Conservation (phyloP, 805 yeast genomes). For the Wickerhamiella australiensis region DNA sequence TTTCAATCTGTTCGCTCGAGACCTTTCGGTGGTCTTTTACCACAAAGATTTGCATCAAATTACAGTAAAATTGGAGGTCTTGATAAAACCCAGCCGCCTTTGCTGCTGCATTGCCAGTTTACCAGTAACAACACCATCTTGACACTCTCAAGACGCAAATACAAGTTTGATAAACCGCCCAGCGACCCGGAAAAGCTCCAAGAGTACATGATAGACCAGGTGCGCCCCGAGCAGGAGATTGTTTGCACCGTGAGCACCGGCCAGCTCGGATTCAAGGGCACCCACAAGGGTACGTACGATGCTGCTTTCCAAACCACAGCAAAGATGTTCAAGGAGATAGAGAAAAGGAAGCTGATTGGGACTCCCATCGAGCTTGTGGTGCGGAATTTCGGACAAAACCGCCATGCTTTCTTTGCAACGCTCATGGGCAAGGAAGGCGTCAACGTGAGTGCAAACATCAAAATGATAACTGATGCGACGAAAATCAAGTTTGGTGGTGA, state of each 20-base stretch:
- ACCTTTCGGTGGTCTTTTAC: neutral
- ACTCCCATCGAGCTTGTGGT: constrained; percentile 64
- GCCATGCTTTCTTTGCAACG: constrained; percentile 75
- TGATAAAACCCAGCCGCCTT: constrained; percentile 29
- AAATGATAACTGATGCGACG: constrained; percentile 66
- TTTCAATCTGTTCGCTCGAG: neutral
- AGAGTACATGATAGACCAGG: constrained; percentile 48
- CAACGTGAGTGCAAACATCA: constrained; percentile 49
- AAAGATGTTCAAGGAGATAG: constrained; percentile 57
- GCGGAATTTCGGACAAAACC: constrained; percentile 77
- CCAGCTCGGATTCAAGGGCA: constrained; percentile 74
- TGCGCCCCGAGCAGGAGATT: constrained; percentile 68
- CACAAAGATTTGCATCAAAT: neutral
- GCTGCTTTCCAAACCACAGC: constrained; percentile 80
- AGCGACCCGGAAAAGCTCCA: constrained; percentile 39
- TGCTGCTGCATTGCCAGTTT: constrained; percentile 65
- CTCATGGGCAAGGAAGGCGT: constrained; percentile 82
- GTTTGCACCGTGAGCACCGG: constrained; percentile 66
- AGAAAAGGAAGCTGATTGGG: constrained; percentile 44
- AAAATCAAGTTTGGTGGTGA: constrained; percentile 86
- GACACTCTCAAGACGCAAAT: constrained; percentile 44
- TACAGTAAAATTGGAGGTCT: neutral
- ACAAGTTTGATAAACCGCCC: constrained; percentile 33
- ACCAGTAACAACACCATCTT: constrained; percentile 73
- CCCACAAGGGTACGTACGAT: constrained; percentile 86